Conservation (phyloP, 1,284 basidiomycete species). For the Ganoderma boninense region DNA sequence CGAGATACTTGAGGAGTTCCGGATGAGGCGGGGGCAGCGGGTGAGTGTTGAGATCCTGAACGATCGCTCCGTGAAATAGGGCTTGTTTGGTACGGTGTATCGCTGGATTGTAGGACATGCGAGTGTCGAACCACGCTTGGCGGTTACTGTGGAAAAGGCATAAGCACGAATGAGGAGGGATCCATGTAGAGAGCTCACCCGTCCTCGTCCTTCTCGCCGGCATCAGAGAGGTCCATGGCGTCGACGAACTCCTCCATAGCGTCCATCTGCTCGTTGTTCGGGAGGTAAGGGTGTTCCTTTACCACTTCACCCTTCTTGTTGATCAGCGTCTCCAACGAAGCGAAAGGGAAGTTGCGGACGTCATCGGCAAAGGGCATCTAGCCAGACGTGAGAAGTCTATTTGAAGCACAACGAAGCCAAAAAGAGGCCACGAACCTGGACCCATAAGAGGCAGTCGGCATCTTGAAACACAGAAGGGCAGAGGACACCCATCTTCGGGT, state of each 20-base stretch:
- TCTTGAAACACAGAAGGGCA: constrained; percentile 68
- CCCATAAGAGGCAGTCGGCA: constrained; percentile 85
- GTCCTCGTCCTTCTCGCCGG: constrained; percentile 73
- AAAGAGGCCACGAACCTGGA: constrained; percentile 59
- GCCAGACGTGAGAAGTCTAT: constrained; percentile 4
- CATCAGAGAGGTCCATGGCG: constrained; percentile 85
- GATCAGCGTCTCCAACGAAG: constrained; percentile 80
- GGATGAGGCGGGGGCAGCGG: constrained; percentile 88
- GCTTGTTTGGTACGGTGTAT: constrained; percentile 94
- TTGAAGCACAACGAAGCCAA: neutral
- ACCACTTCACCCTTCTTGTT: constrained; percentile 81
- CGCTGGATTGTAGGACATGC: constrained; percentile 86
- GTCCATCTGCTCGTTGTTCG: constrained; percentile 79
- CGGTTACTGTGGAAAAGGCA: constrained; percentile 53
- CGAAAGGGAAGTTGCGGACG: constrained; percentile 86
- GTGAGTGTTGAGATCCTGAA: constrained; percentile 73
- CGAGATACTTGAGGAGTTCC: constrained; percentile 84
- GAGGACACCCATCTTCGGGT: constrained; percentile 88
- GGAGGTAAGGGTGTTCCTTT: constrained; percentile 82
- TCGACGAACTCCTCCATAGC: constrained; percentile 91
- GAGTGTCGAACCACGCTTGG: constrained; percentile 80
- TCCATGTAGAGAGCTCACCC: constrained; percentile 54
- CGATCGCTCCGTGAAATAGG: constrained; percentile 86
- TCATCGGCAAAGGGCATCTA: constrained; percentile 97
- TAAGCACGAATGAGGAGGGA: neutral